Evolutionary conservation across 2,329 filamentous ascomycete genomes (phyloP).

Genomic region (Emericellopsis cladophorae): DNA sequence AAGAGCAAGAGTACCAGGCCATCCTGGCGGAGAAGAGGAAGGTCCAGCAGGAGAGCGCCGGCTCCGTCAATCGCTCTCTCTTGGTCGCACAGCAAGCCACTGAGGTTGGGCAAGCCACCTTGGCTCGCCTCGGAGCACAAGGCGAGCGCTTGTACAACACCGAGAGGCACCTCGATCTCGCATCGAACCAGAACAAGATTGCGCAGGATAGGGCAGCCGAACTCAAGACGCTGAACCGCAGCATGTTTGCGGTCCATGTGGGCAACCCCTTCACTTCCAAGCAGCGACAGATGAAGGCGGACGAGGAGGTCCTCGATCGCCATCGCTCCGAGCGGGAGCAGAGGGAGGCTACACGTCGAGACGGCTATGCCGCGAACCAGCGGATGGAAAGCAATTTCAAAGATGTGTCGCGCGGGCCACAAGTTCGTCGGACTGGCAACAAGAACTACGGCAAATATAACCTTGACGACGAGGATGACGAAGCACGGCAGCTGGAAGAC

Average conservation of each 20-base stretch:
- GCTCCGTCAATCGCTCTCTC: constrained; percentile 23
- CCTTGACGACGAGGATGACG: constrained; percentile 56
- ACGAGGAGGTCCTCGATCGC: constrained; percentile 57
- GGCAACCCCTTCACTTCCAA: constrained; percentile 65
- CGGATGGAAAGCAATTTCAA: constrained; percentile 39
- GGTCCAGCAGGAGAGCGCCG: constrained; percentile 61
- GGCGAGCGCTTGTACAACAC: constrained; percentile 73
- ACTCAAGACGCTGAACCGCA: constrained; percentile 72
- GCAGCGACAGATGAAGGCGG: constrained; percentile 48
- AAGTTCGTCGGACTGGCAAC: constrained; percentile 19
- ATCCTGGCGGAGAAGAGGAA: constrained; percentile 43
- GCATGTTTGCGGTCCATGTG: constrained; percentile 82
- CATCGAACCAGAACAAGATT: constrained; percentile 60
- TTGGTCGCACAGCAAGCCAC: constrained; percentile 30
- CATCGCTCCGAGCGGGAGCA: constrained; percentile 53
- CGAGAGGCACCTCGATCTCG: constrained; percentile 71
- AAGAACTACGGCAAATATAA: constrained; percentile 52
- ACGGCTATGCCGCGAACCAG: constrained; percentile 35
- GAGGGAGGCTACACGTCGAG: constrained; percentile 46
- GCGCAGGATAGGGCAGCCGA: constrained; percentile 73
- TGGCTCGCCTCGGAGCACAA: constrained; percentile 64
- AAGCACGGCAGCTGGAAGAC: constrained; percentile 29
- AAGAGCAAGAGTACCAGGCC: constrained; percentile 57
- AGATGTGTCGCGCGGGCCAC: constrained; percentile 18
- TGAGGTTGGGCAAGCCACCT: constrained; percentile 53